These are phyloP conservation scores for Pythium rishiriense DNA, from an alignment of 352 stramenopile genomes.

Conservation along the genomic window DNA sequence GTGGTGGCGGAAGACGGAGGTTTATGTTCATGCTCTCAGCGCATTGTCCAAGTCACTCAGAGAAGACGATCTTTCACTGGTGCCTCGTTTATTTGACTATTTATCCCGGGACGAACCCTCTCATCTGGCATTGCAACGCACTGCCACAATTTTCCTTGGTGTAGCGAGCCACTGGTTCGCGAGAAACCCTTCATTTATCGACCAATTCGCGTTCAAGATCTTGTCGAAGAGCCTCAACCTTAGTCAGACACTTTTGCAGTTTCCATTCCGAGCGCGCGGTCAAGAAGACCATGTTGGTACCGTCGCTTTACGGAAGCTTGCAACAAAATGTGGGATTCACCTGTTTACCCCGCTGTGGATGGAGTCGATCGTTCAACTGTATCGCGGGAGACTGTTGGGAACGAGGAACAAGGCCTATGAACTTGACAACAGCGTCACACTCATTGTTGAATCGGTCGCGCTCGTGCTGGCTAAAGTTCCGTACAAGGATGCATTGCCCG, in stretches of 20 bases:
- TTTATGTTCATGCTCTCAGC: constrained; percentile 83
- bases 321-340: constrained; percentile 54
- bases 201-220: constrained; percentile 64
- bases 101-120: constrained; percentile 68
- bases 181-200: constrained; percentile 55
- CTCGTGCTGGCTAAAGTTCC: constrained; percentile 59
- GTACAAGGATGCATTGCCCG: constrained; percentile 61
- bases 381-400: constrained; percentile 42
- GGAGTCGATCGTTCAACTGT: constrained; percentile 65
- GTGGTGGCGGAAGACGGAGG: constrained; percentile 78
- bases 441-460: constrained; percentile 76
- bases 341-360: constrained; percentile 75
- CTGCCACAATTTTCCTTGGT: constrained; percentile 69
- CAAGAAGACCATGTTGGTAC: constrained; percentile 71
- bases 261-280: constrained; percentile 44
- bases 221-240: constrained; percentile 68
- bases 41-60: constrained; percentile 80
- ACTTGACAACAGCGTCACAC: constrained; percentile 43
- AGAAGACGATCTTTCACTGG: constrained; percentile 71
- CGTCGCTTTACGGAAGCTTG: constrained; percentile 70
- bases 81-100: constrained; percentile 71
- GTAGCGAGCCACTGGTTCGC: constrained; percentile 77
- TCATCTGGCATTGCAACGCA: constrained; percentile 60
- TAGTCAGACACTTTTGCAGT: constrained; percentile 36
- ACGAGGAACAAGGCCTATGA: constrained; percentile 29